These are phyloP conservation scores for Claviceps sp. DNA, from an alignment of 2,329 filamentous ascomycete species.

Conservation along the genomic window DNA sequence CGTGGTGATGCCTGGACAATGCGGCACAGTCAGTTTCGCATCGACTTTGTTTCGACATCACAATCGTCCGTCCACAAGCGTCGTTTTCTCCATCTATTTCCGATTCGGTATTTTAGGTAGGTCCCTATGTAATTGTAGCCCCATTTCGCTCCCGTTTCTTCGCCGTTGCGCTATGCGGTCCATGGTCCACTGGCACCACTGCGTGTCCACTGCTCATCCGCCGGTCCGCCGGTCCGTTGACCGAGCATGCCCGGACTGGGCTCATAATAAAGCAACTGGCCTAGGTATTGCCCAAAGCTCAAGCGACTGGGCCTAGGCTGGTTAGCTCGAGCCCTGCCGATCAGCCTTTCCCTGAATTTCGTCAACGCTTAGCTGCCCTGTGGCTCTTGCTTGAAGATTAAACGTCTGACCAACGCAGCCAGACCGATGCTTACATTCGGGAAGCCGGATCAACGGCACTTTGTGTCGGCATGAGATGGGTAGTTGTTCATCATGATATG, in stretches of 20 bases:
- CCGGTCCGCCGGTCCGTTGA: too few species aligned
- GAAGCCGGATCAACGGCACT: not conserved
- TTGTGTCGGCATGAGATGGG: not conserved
- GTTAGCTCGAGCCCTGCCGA: not conserved
- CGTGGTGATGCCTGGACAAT: not conserved
- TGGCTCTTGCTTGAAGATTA: not conserved
- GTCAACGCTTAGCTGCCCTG: not conserved
- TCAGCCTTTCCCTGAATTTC: not conserved
- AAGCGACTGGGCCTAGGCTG: not conserved
- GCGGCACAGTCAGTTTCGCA: not conserved
- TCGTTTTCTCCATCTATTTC: not conserved
- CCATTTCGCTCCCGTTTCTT: not conserved
- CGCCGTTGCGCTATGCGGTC: not conserved
- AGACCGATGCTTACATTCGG: not conserved
- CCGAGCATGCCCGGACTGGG: too few species aligned
- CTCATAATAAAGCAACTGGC: too few species aligned
- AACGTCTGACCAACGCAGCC: not conserved
- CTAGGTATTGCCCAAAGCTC: too few species aligned
- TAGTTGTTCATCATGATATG: not conserved
- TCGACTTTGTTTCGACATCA: not conserved
- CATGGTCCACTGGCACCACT: not conserved
- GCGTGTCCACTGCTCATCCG: not conserved
- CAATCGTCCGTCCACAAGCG: not conserved
- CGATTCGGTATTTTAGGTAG: not conserved
- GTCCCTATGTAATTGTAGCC: not conserved